Percentiles rank a stretch among this genome's conserved stretches.
Evolutionary conservation across 768 basidiomycete species (phyloP).

Genomic region (Ramaria sp.): DNA sequence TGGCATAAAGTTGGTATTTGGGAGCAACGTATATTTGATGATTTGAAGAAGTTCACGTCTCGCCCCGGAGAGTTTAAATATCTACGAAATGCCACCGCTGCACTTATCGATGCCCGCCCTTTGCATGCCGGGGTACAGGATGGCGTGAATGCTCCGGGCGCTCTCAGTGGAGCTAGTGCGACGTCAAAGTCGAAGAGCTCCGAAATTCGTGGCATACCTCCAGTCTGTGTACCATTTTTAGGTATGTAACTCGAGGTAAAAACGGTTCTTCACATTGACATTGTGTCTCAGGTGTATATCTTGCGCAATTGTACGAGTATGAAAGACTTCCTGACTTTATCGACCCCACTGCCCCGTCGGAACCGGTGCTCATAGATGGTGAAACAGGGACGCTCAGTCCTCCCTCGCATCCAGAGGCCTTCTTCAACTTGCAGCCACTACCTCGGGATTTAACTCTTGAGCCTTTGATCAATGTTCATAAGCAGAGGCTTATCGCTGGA

Average conservation of each 20-base stretch:
- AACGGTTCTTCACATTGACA: neutral
- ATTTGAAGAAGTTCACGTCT: constrained; percentile 57
- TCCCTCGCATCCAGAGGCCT: constrained; percentile 70
- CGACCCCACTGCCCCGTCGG: constrained; percentile 72
- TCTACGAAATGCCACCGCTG: constrained; percentile 54
- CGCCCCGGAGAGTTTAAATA: constrained; percentile 61
- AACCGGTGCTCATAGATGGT: constrained; percentile 54
- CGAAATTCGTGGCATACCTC: constrained; percentile 18
- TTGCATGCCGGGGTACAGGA: constrained; percentile 43
- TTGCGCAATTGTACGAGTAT: constrained; percentile 57
- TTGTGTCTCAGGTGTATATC: constrained; percentile 50
- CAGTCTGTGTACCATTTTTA: constrained; percentile 74
- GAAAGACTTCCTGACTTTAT: constrained; percentile 68
- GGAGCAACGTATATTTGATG: constrained; percentile 64
- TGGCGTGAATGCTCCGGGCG: constrained; percentile 27
- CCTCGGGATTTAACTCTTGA: constrained; percentile 73
- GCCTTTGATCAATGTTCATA: constrained; percentile 82
- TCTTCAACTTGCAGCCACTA: constrained; percentile 58
- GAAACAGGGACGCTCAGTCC: constrained; percentile 52
- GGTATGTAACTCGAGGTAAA: constrained; percentile 34
- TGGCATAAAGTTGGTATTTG: constrained; percentile 59
- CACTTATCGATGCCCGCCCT: constrained; percentile 57
- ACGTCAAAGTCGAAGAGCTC: constrained; percentile 26
- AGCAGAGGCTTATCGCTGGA: constrained; percentile 71
- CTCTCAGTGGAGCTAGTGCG: neutral